Percentiles rank a stretch among this genome's conserved stretches.
These are phyloP conservation scores for Rutstroemia sp. DNA, from an alignment of 2,329 filamentous ascomycete species.

Conservation along the genomic window DNA sequence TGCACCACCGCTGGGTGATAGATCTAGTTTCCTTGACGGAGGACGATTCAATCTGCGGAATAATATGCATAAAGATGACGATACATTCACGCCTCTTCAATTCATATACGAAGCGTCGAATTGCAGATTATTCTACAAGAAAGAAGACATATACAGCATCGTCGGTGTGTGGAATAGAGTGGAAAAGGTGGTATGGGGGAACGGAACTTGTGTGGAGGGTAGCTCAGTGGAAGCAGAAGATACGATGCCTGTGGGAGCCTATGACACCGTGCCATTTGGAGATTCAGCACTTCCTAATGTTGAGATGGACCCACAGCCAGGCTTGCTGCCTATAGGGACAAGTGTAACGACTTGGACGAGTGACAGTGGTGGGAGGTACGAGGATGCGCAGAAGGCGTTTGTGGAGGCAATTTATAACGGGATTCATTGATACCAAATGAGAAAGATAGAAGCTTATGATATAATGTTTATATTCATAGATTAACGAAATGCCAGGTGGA, in stretches of 20 bases:
- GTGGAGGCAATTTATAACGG: constrained; percentile 4
- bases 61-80: constrained; percentile 26
- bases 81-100: constrained; percentile 39
- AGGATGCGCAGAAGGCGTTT: constrained; percentile 5
- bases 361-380: constrained; percentile 1
- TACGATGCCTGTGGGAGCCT: background rate
- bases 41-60: constrained; percentile 22
- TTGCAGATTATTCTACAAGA: constrained; percentile 53
- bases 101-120: constrained; percentile 54
- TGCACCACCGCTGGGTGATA: background rate
- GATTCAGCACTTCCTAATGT: background rate
- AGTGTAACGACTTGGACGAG: background rate
- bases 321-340: background rate
- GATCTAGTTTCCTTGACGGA: background rate
- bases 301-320: background rate
- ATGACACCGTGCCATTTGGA: constrained; percentile 2
- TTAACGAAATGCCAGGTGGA: no score
- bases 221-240: background rate
- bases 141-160: constrained; percentile 31
- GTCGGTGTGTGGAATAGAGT: constrained; percentile 43
- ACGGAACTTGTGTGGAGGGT: constrained; percentile 29
- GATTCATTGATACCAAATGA: no score
- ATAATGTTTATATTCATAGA: no score
- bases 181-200: constrained; percentile 33
- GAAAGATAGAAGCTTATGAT: no score